phyloP scores from a whole-genome alignment of 225 moss, liverwort and hornwort genomes.

The Lunularia cruciata region DNA sequence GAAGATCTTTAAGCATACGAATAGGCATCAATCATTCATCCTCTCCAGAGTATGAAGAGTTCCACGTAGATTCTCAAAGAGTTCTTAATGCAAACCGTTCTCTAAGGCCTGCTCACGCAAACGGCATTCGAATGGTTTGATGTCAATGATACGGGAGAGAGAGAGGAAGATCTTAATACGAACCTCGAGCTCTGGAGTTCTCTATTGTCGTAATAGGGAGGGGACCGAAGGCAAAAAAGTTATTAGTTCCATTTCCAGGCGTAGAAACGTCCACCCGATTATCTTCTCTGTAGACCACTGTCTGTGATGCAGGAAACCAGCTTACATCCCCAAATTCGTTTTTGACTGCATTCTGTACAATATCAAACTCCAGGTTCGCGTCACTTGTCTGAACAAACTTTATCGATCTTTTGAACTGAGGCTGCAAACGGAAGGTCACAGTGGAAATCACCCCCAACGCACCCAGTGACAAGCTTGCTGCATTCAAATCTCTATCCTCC shows the following conservation, averaged over 20 bases:
- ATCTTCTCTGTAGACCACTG: conserved; percentile 37
- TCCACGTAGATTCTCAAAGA: background rate
- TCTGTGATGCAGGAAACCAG: conserved; percentile 43
- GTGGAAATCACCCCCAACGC: conserved; percentile 52
- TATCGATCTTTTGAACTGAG: conserved; percentile 46
- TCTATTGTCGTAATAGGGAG: background rate
- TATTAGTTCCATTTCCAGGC: conserved; percentile 28
- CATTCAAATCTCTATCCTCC: conserved; percentile 32
- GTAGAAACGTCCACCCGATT: conserved; percentile 31
- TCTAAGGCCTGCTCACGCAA: background rate
- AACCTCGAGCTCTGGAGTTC: conserved; percentile 6
- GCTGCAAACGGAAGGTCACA: conserved; percentile 47
- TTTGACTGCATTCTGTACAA: conserved; percentile 10
- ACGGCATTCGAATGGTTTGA: background rate
- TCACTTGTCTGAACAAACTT: conserved; percentile 34
- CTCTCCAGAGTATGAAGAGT: background rate
- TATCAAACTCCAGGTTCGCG: conserved; percentile 18
- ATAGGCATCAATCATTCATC: background rate
- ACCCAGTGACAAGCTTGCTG: conserved; percentile 48
- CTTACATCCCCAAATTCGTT: conserved; percentile 46
- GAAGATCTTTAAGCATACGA: background rate
- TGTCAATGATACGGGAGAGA: background rate
- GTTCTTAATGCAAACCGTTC: no score
- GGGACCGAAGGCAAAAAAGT: conserved; percentile 15
- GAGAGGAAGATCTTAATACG: background rate